phyloP scores from a whole-genome alignment of 805 yeast genomes.

The Starmera quercuum region DNA sequence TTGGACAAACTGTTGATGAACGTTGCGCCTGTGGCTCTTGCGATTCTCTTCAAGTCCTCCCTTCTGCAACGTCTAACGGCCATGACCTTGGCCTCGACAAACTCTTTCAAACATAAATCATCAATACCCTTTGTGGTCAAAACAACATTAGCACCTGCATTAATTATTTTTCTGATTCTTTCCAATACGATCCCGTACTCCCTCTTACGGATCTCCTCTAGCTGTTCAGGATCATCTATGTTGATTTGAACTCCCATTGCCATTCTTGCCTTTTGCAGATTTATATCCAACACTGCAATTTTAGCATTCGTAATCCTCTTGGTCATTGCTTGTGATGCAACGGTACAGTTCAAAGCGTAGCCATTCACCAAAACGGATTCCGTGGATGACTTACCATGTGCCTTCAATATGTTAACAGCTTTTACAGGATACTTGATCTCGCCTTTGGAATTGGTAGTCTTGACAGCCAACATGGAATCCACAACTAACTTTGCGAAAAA shows the following conservation, averaged over 20 bases:
- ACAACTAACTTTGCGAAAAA: constrained; percentile 89
- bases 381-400: constrained; percentile 88
- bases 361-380: constrained; percentile 89
- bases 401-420: constrained; percentile 92
- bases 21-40: constrained; percentile 97
- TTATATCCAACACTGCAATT: constrained; percentile 87
- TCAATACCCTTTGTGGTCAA: constrained; percentile 94
- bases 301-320: constrained; percentile 61
- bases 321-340: constrained; percentile 95
- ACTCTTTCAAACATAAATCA: constrained; percentile 94
- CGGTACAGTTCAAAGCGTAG: constrained; percentile 93
- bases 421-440: constrained; percentile 92
- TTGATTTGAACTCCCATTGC: constrained; percentile 97
- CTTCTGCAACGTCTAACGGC: constrained; percentile 94
- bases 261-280: constrained; percentile 93
- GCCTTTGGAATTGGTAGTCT: constrained; percentile 81
- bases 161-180: constrained; percentile 84
- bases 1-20: constrained; percentile 81
- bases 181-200: constrained; percentile 61
- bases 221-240: constrained; percentile 94
- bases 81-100: constrained; percentile 81
- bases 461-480: constrained; percentile 92
- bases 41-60: constrained; percentile 94
- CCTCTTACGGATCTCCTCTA: constrained; percentile 88
- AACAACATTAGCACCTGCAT: constrained; percentile 81